Evolutionary conservation across 176 grass and related monocot genomes (phyloP), one percentile per base, ranked within the genome.

Genomic region (Eragrostis curvula): DNA sequence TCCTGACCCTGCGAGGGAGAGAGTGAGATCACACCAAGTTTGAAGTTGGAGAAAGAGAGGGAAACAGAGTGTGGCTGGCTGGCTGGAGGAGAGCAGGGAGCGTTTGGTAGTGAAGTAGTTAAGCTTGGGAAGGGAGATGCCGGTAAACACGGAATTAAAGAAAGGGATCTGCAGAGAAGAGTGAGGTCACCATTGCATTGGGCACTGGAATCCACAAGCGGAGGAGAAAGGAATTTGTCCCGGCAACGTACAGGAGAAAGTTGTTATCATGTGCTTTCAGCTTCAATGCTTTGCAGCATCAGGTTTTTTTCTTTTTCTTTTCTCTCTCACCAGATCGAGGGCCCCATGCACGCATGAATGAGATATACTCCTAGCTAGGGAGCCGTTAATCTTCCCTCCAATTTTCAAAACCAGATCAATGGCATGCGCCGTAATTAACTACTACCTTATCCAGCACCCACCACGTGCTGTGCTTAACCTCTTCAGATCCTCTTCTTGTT

Each of bases 231-330:
- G 84, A 68, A 90, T 32, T 59, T 59, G n/a, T 3, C 56, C n/a
- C 58, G 5, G 12, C 24, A 28, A 28, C 24, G 9, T 71, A 86
- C 79, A 90, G 84, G 27, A 23, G 24, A 85, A 85, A 85, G 88
- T 85, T 88, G 87, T 90, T 88, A 93, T 79, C 29, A 78, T 87
- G 9, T 41, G 25, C 57, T 64, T 30, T 73, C 70, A 32, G 14
- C 47, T 73, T 73, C 48, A 73, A 51, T 51, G 49, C 49, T 36
- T 36, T 36, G n/a, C n/a, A n/a, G n/a, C 32, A 36, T 36, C 32
- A 10, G 43, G 5, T 45, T 45, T 45, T 45, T 47, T 2, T 47
- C 9, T 47, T 47, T 70, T 4, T 36, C 32, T n/a, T n/a, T n/a
- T 36, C 32, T 36, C 32, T 36, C 32, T 36, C 4, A 2, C 32